These are phyloP conservation scores for Cinnamomum chago DNA, from an alignment of 164 flowering plant species.

Conservation along the genomic window DNA sequence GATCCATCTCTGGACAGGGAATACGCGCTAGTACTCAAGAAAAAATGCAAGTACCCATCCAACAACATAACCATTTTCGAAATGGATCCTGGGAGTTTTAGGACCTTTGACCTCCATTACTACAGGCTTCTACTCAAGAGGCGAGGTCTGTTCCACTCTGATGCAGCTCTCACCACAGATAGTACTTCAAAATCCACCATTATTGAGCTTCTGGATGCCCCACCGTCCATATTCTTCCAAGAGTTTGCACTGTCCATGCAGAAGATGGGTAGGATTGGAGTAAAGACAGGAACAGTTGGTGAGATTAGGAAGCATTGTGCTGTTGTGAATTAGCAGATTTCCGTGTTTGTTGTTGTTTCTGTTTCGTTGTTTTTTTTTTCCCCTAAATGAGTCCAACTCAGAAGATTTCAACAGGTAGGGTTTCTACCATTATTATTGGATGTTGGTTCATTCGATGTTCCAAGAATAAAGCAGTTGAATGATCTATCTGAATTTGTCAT, in stretches of 20 bases:
- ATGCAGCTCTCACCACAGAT: constrained; percentile 49
- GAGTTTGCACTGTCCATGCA: constrained; percentile 54
- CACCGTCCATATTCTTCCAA: constrained; percentile 20
- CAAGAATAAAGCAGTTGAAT: too few species aligned
- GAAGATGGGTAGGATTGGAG: constrained; percentile 30
- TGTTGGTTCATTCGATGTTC: too few species aligned
- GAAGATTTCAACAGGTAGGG: too few species aligned
- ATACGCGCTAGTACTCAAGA: constrained; percentile 33
- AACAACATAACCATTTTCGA: constrained; percentile 38
- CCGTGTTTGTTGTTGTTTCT: background rate
- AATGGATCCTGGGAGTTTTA: constrained; percentile 72
- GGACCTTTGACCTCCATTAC: constrained; percentile 46
- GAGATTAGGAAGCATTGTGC: constrained; percentile 31
- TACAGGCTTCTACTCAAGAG: constrained; percentile 41
- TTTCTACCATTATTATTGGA: too few species aligned
- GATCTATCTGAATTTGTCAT: too few species aligned
- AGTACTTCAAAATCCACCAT: constrained; percentile 28
- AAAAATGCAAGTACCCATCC: constrained; percentile 30
- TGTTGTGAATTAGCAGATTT: constrained; percentile 19
- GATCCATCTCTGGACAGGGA: constrained; percentile 53
- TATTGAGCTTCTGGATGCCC: constrained; percentile 19
- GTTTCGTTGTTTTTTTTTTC: background rate
- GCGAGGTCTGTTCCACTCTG: constrained; percentile 61
- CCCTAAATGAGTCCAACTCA: too few species aligned
- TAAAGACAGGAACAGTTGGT: constrained; percentile 25